A percentile compares a stretch with the other conserved stretches of the same genome.
Evolutionary conservation across 129 eudicot species (phyloP).

Genomic region (Pulicaria dysenterica): DNA sequence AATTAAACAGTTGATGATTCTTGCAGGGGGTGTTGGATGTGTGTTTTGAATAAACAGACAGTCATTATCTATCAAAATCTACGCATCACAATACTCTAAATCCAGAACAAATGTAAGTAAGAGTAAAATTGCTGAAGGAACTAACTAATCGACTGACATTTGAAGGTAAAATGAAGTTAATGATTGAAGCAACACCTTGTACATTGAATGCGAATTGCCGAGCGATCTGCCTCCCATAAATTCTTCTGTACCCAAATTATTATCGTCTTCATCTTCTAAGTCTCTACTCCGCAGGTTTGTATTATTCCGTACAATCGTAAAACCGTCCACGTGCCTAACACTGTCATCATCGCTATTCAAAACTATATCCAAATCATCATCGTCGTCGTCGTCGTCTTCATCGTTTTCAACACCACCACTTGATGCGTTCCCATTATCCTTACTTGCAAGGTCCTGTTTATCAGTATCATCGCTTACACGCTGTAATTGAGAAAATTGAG

Average conservation of each 20-base stretch:
- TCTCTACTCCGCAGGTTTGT: conserved; percentile 18
- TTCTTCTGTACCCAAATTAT: conserved; percentile 11
- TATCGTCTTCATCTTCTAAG: conserved; percentile 33
- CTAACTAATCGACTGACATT: not conserved
- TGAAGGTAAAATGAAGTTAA: not conserved
- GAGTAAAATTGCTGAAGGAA: not conserved
- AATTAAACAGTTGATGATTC: not conserved
- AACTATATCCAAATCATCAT: conserved; percentile 61
- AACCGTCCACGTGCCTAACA: conserved; percentile 15
- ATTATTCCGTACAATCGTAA: conserved; percentile 8
- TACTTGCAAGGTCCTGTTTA: not conserved
- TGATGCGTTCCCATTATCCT: not conserved
- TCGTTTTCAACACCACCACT: conserved; percentile 19
- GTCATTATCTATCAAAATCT: not conserved
- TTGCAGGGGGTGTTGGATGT: not conserved
- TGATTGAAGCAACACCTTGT: conserved; percentile 22
- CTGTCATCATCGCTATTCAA: conserved; percentile 47
- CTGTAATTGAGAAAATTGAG: conserved; percentile 22
- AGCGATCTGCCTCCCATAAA: conserved; percentile 26
- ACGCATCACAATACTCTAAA: too few relatives aligned
- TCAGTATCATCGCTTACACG: conserved; percentile 8
- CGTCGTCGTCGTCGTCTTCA: conserved; percentile 41
- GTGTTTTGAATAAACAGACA: not conserved
- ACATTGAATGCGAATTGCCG: conserved; percentile 27
- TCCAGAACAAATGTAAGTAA: not conserved